phyloP scores from a whole-genome alignment of 176 grass and related monocot species.

The Poa pratensis region DNA sequence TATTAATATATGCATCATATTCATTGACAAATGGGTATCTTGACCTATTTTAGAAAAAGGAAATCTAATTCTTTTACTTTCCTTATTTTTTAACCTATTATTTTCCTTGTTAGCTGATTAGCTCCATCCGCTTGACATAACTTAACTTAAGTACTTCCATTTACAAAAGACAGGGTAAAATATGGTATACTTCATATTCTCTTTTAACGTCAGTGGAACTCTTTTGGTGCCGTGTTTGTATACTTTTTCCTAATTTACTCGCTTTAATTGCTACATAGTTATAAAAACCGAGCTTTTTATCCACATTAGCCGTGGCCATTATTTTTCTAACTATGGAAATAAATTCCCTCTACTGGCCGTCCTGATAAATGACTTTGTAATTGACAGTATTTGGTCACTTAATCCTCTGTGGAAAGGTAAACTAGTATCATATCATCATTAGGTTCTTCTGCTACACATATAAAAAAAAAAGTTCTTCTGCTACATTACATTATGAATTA shows the following conservation, averaged over 20 bases:
- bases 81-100: neutral
- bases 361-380: neutral
- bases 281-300: neutral
- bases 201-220: neutral
- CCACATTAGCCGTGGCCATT: neutral
- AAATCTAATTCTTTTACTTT: neutral
- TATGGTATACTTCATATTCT: constrained; percentile 1
- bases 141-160: neutral
- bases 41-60: neutral
- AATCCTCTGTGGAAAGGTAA: neutral
- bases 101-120: neutral
- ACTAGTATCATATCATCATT: constrained; percentile 19
- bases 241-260: neutral
- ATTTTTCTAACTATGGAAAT: neutral
- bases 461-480: too few species aligned
- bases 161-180: neutral
- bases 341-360: neutral
- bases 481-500: neutral
- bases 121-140: neutral
- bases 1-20: neutral
- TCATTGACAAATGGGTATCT: neutral
- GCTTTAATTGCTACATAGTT: neutral
- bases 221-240: neutral
- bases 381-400: neutral
- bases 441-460: too few species aligned